A percentile compares a stretch with the other conserved stretches of the same genome.
phyloP scores from a whole-genome alignment of 495 filamentous ascomycete species.

The Xanthoparmelia taractica region DNA sequence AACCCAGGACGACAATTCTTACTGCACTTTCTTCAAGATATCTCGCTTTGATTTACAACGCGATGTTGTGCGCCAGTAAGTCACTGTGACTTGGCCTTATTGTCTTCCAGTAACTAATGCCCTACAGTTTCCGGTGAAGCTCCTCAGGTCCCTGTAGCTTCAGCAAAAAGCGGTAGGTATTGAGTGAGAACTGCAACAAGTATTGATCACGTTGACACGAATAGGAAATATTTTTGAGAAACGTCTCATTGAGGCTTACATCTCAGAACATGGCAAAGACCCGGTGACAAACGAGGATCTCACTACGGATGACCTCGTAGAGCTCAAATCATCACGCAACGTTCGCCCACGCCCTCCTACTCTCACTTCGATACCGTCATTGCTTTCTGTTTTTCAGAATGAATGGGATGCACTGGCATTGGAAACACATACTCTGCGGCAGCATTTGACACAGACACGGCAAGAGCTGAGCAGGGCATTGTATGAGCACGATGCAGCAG shows the following conservation, averaged over 20 bases:
- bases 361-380: slow-evolving; percentile 92
- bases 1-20: not conserved
- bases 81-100: slow-evolving; percentile 15
- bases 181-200: slow-evolving; percentile 11
- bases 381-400: slow-evolving; percentile 93
- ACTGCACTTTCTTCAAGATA: not conserved
- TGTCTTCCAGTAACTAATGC: slow-evolving; percentile 20
- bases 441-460: slow-evolving; percentile 79
- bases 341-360: slow-evolving; percentile 87
- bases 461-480: slow-evolving; percentile 90
- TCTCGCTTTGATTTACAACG: not conserved
- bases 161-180: slow-evolving; percentile 81
- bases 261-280: slow-evolving; percentile 88
- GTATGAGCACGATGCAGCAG: slow-evolving; percentile 93
- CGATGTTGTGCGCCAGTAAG: slow-evolving; percentile 75
- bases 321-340: slow-evolving; percentile 71
- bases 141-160: slow-evolving; percentile 89
- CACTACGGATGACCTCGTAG: slow-evolving; percentile 75
- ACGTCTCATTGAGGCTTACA: slow-evolving; percentile 89
- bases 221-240: slow-evolving; percentile 86
- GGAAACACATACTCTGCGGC: slow-evolving; percentile 79
- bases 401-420: slow-evolving; percentile 95
- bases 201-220: slow-evolving; percentile 28
- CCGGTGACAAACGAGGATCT: slow-evolving; percentile 87
- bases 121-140: slow-evolving; percentile 87